Conservation (phyloP, 2,329 filamentous ascomycete genomes). For the Penicillium sp. region DNA sequence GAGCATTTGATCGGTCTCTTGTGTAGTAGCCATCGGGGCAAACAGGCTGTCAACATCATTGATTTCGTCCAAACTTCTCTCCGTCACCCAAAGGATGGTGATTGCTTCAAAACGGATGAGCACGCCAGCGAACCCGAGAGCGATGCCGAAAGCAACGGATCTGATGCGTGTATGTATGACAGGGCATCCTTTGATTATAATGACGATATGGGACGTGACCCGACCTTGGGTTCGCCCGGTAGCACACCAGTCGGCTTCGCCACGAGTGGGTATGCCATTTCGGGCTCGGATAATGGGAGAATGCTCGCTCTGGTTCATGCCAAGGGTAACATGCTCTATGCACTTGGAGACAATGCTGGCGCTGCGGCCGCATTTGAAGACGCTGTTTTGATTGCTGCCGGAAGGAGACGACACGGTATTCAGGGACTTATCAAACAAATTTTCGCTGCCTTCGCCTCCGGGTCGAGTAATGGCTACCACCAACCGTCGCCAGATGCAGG, state of each 20-base stretch:
- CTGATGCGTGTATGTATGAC: conserved; percentile 51
- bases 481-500: conserved; percentile 32
- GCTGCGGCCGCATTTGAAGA: conserved; percentile 92
- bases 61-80: conserved; percentile 74
- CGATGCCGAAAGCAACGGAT: conserved; percentile 51
- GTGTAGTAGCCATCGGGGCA: conserved; percentile 72
- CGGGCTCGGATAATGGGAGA: conserved; percentile 82
- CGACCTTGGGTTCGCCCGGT: conserved; percentile 26
- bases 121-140: conserved; percentile 56
- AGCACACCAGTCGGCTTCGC: conserved; percentile 54
- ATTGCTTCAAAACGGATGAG: conserved; percentile 48
- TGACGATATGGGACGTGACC: conserved; percentile 33
- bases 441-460: conserved; percentile 60
- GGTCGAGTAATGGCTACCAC: conserved; percentile 38
- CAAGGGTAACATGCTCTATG: conserved; percentile 97
- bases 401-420: conserved; percentile 64
- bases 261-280: conserved; percentile 77
- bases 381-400: conserved; percentile 81
- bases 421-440: conserved; percentile 74
- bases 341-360: conserved; percentile 70
- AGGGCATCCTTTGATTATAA: conserved; percentile 55
- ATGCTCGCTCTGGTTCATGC: conserved; percentile 92
- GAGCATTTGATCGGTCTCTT: conserved; percentile 88
- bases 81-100: conserved; percentile 47
- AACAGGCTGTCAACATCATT: conserved; percentile 82